Evolutionary conservation across 805 yeast species (phyloP).

Genomic region (Spathaspora arborariae): DNA sequence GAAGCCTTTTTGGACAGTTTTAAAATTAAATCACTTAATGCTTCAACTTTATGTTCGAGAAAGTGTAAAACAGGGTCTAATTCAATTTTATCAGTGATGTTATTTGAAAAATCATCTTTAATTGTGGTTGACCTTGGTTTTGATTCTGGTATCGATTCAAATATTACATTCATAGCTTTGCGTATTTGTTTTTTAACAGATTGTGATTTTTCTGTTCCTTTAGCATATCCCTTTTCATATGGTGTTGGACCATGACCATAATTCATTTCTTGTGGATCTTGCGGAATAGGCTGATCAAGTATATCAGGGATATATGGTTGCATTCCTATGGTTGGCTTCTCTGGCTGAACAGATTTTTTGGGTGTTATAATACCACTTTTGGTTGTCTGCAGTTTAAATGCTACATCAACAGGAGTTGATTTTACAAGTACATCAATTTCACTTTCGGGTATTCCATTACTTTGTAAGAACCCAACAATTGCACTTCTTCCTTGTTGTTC

Average conservation of each 20-base stretch:
- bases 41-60: conserved; percentile 25
- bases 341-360: background rate
- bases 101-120: conserved; percentile 33
- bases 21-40: conserved; percentile 20
- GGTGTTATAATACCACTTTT: background rate
- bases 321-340: conserved; percentile 13
- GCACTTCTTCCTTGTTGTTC: conserved; percentile 37
- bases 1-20: conserved; percentile 24
- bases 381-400: conserved; percentile 15
- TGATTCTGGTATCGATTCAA: conserved; percentile 5
- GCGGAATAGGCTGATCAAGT: background rate
- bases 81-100: conserved; percentile 29
- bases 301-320: conserved; percentile 12
- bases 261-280: conserved; percentile 7
- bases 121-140: conserved; percentile 2
- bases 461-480: conserved; percentile 22
- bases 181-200: conserved; percentile 16
- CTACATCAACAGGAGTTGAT: conserved; percentile 24
- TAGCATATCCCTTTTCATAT: conserved; percentile 32
- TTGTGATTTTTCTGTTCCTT: conserved; percentile 28
- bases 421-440: conserved; percentile 16
- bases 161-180: conserved; percentile 9
- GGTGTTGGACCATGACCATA: conserved; percentile 25
- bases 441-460: conserved; percentile 18
- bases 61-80: conserved; percentile 29